A percentile compares a stretch with the other conserved stretches of the same genome.
Evolutionary conservation across 1,139 yeast genomes (phyloP).

Genomic region (Geotrichum armillariae): DNA sequence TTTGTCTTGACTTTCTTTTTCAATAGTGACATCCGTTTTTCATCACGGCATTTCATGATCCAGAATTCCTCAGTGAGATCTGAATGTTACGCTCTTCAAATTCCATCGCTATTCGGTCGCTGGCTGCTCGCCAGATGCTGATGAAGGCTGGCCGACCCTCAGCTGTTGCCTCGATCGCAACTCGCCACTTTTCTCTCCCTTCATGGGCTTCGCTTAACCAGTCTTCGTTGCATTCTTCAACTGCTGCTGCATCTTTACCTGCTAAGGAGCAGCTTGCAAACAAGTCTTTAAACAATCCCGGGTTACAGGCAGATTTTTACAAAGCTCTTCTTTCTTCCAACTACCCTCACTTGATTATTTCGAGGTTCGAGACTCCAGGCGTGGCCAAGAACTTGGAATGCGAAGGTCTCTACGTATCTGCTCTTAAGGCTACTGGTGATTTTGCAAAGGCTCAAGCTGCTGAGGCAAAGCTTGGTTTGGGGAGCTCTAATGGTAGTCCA

Average conservation of each 20-base stretch:
- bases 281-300: conserved; percentile 62
- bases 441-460: conserved; percentile 68
- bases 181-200: conserved; percentile 15
- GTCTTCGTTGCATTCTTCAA: conserved; percentile 7
- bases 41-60: no score
- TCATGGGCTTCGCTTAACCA: conserved; percentile 11
- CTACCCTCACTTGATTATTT: conserved; percentile 90
- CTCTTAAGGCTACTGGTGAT: conserved; percentile 75
- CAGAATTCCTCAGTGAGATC: no score
- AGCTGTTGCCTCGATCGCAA: neutral
- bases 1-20: neutral
- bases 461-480: conserved; percentile 27
- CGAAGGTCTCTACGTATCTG: conserved; percentile 73
- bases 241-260: conserved; percentile 12
- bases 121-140: neutral
- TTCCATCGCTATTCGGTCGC: neutral
- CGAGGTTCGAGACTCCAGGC: conserved; percentile 89
- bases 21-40: no score
- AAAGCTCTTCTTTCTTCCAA: conserved; percentile 66
- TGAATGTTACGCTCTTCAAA: neutral
- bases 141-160: neutral
- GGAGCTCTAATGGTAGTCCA: conserved; percentile 1
- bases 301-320: conserved; percentile 80
- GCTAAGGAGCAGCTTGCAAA: conserved; percentile 74
- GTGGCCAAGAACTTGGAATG: conserved; percentile 81